These are phyloP conservation scores for Lasiosphaeria hispida DNA, from an alignment of 495 filamentous ascomycete genomes.

Conservation along the genomic window DNA sequence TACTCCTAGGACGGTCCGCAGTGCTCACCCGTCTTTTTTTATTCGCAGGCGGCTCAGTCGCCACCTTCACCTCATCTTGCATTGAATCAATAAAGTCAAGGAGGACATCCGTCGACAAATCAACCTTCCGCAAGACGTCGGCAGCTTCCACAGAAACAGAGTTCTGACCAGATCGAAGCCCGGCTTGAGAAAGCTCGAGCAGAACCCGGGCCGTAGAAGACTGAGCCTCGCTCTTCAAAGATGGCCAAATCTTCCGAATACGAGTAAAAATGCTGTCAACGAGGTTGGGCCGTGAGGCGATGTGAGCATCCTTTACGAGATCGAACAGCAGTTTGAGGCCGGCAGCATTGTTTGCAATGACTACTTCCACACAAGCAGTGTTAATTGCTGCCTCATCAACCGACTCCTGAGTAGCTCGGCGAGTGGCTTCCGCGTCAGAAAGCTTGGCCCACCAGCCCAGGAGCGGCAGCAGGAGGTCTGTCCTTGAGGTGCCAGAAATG, in stretches of 20 bases:
- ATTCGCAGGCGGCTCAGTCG: slow-evolving; percentile 58
- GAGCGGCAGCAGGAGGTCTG: slow-evolving; percentile 65
- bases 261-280: slow-evolving; percentile 61
- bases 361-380: slow-evolving; percentile 54
- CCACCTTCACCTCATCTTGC: slow-evolving; percentile 61
- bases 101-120: slow-evolving; percentile 68
- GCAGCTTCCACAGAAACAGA: slow-evolving; percentile 53
- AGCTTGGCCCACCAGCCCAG: slow-evolving; percentile 63
- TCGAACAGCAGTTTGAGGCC: slow-evolving; percentile 60
- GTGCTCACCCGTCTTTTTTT: slow-evolving; percentile 77
- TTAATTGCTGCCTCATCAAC: slow-evolving; percentile 61
- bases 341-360: slow-evolving; percentile 65
- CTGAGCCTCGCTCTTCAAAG: slow-evolving; percentile 63
- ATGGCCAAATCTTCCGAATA: slow-evolving; percentile 66
- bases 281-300: slow-evolving; percentile 47
- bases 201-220: slow-evolving; percentile 58
- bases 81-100: slow-evolving; percentile 65
- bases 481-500: slow-evolving; percentile 61
- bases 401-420: slow-evolving; percentile 49
- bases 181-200: slow-evolving; percentile 41
- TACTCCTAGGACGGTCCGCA: slow-evolving; percentile 48
- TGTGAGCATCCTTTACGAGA: slow-evolving; percentile 49
- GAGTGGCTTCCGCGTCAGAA: slow-evolving; percentile 34
- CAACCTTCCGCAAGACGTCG: slow-evolving; percentile 64
- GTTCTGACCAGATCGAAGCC: slow-evolving; percentile 20